Base-by-base conservation (phyloP, 805 yeast genomes). In the Jamesozyma rosinii region DNA sequence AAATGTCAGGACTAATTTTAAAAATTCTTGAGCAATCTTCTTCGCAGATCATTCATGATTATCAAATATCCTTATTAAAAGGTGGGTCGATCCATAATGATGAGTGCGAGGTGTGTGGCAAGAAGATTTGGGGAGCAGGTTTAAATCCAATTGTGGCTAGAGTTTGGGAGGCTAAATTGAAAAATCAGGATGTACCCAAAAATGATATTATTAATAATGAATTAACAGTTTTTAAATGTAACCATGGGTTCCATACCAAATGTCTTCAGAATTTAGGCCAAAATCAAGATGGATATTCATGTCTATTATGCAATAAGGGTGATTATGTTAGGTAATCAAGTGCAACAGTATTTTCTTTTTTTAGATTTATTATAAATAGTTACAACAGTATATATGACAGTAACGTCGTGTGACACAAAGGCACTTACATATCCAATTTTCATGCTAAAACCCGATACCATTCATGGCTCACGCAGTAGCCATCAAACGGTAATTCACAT, bases 71-170 rank as follows among this genome's bases (percentile, higher is more conserved):
- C 29, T 66, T 73, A 19, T 50, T 68, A 0, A 59, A 65, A 31
- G 97, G 96, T 0, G 82, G 94, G 87, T 67, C 79, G 0, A 68
- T 72, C 2, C 65, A 63, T 22, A 65, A 66, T 22, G 66, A 70
- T 31, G 76, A 71, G 38, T 89, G 97, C 59, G 82, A 82, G 30
- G 75, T 81, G 0, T 89, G 97, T 61, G 89, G 86, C 1, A 78
- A 77, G 48, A 66, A 66, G 18, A 64, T 88, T 29, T 81, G 88
- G 79, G 95, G 96, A 0, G 59, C 75, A 1, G 76, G 77, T 1
- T 57, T 83, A 2, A 65, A 70, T 20, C 65, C 75, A 2, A 68
- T 64, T 8, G 68, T 73, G 33, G 74, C 74, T 42, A 68, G 70
- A 35, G 66, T 72, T 3, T 83, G 89, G 89, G 82, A 77, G 52